Base-by-base conservation (phyloP, 2,329 filamentous ascomycete genomes). In the Rutstroemia sp. region DNA sequence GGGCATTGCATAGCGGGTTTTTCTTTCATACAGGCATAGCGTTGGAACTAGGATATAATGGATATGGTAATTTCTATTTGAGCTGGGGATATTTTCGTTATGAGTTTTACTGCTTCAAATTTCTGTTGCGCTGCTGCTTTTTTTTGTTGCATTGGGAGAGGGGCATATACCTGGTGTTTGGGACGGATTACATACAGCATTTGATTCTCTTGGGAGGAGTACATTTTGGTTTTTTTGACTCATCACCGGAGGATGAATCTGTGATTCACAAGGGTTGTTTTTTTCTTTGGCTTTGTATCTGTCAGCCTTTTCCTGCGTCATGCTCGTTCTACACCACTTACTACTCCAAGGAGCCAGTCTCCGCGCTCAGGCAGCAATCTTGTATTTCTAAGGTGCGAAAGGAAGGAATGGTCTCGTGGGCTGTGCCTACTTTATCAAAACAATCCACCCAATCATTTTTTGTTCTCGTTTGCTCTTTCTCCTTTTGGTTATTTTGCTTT, bases 131-230 rank as follows among this genome's bases (percentile, higher is more conserved):
- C 57, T 17, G 48, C 56, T 55, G 57, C 51, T 21, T 54, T 57
- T 57, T 37, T 25, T 47, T 45, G 44, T 61, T 58, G 64, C 64
- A 67, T 68, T 61, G 65, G 60, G 64, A 56, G 64, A 65, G 61
- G 61, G 64, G 58, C 63, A 59, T 64, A 67, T 68, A 67, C 65
- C 65, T 60, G 66, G 66, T 66, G 65, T 67, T 65, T 49, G 60
- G 58, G 60, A 60, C 55, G 46, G 57, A 57, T 37, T 21, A 48
- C 51, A 46, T 39, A 54, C n/a, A 41, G 30, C 16, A 57, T 53
- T 53, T 56, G 12, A 46, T 23, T 23, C 57, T 48, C 46, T 41
- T 14, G 38, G 23, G 50, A 52, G 55, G 37, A 37, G 48, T 42
- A 52, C 56, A 55, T 38, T 55, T 56, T 12, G 55, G 19, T 2